Conservation (phyloP, 106 monocot species). For the Platanthera guangdongensis region DNA sequence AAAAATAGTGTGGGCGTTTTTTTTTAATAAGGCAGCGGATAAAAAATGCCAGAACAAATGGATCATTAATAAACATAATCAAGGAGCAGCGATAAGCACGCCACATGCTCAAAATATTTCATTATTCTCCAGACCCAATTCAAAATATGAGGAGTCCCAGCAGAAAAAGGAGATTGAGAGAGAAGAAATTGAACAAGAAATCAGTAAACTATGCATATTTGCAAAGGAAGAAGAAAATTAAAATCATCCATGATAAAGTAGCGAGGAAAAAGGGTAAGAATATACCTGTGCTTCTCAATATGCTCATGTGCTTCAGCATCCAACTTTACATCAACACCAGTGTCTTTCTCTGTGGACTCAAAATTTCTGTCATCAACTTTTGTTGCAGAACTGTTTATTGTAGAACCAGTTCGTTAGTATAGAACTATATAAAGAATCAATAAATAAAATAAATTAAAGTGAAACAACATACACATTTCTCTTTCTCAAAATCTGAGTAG, state of each 20-base stretch:
- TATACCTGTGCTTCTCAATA: conserved; percentile 77
- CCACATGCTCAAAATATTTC: neutral
- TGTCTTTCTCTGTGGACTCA: conserved; percentile 23
- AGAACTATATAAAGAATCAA: neutral
- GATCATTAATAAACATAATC: too few relatives aligned
- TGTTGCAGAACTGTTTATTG: conserved; percentile 24
- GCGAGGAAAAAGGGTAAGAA: neutral
- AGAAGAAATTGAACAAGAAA: conserved; percentile 1
- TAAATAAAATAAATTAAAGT: neutral
- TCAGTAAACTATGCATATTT: neutral
- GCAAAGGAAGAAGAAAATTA: neutral
- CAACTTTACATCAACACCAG: conserved; percentile 35
- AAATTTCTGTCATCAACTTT: conserved; percentile 27
- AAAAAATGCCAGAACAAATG: too few relatives aligned
- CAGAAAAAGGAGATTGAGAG: neutral
- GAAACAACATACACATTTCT: conserved; percentile 22
- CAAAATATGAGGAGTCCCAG: neutral
- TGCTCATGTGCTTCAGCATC: conserved; percentile 59
- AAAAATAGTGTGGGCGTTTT: too few relatives aligned
- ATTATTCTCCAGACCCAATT: neutral
- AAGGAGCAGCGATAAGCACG: neutral
- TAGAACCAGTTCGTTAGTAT: neutral
- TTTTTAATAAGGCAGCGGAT: too few relatives aligned
- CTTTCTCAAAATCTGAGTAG: conserved; percentile 39
- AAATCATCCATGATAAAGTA: neutral